Percentiles rank a stretch among this genome's conserved stretches.
These are phyloP conservation scores for Syzygium aromaticum DNA, from an alignment of 345 rosid species.

Conservation along the genomic window DNA sequence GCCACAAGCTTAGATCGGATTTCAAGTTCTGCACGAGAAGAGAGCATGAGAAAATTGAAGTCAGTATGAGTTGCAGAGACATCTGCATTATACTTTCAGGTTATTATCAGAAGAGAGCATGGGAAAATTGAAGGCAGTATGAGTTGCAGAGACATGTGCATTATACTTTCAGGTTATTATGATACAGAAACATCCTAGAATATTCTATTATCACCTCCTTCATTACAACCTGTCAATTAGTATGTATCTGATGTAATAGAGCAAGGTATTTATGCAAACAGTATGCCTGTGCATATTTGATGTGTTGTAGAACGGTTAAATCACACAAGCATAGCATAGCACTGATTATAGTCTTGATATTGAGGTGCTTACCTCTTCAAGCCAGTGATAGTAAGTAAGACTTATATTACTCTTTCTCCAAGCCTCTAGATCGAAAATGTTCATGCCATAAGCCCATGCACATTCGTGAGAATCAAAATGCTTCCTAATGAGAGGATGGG, in stretches of 20 bases:
- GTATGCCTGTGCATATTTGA: not conserved
- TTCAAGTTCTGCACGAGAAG: conserved; percentile 66
- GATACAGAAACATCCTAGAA: not conserved
- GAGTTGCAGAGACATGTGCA: not conserved
- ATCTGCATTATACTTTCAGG: not conserved
- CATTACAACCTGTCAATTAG: not conserved
- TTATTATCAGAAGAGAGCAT: not conserved
- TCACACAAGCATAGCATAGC: not conserved
- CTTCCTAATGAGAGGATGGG: conserved; percentile 57
- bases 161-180: not conserved
- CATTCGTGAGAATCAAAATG: conserved; percentile 74
- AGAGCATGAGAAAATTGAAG: not conserved
- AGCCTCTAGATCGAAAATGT: conserved; percentile 74
- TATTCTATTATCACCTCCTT: not conserved
- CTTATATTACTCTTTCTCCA: conserved; percentile 94
- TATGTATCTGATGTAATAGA: not conserved
- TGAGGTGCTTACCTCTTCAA: conserved; percentile 54
- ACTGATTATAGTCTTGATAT: not conserved
- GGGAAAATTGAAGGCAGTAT: not conserved
- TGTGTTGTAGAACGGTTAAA: not conserved
- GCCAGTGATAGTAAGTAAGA: conserved; percentile 81
- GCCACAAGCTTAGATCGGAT: conserved; percentile 95
- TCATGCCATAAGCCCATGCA: conserved; percentile 99
- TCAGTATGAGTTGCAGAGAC: not conserved
- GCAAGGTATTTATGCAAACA: not conserved